Conservation (phyloP, 169 alveolate genomes). For the Cryptosporidium tyzzeri region DNA sequence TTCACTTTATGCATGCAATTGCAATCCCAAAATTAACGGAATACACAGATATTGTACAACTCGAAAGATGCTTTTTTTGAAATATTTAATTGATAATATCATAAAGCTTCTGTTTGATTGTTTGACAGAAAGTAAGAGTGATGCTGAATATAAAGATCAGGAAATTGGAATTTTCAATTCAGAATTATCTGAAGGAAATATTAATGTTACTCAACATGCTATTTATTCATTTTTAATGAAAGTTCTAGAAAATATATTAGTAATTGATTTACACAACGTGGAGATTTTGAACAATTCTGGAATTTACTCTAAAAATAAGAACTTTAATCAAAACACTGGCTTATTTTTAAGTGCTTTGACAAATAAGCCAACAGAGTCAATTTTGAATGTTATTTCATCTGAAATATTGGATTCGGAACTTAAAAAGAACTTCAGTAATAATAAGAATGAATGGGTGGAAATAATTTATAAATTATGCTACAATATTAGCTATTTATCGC, state of each 20-base stretch:
- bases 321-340: not conserved
- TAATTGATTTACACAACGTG: slow-evolving; percentile 56
- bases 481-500: slow-evolving; percentile 33
- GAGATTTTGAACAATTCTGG: not conserved
- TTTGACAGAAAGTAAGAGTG: slow-evolving; percentile 29
- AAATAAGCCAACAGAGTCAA: not conserved
- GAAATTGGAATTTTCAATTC: slow-evolving; percentile 42
- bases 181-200: slow-evolving; percentile 10
- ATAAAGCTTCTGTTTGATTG: slow-evolving; percentile 29
- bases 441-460: not conserved
- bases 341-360: not conserved
- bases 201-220: slow-evolving; percentile 60
- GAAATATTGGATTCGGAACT: not conserved
- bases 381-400: slow-evolving; percentile 2
- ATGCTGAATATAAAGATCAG: slow-evolving; percentile 69
- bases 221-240: slow-evolving; percentile 57
- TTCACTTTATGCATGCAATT: slow-evolving; percentile 35
- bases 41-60: not conserved
- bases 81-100: slow-evolving; percentile 19
- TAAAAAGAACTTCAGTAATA: not conserved
- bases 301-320: not conserved
- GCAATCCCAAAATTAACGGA: not conserved
- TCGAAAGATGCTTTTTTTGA: not conserved
- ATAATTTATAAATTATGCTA: slow-evolving; percentile 29
- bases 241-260: slow-evolving; percentile 31